phyloP scores from a whole-genome alignment of 2,329 filamentous ascomycete genomes.

The Botrytis deweyae region DNA sequence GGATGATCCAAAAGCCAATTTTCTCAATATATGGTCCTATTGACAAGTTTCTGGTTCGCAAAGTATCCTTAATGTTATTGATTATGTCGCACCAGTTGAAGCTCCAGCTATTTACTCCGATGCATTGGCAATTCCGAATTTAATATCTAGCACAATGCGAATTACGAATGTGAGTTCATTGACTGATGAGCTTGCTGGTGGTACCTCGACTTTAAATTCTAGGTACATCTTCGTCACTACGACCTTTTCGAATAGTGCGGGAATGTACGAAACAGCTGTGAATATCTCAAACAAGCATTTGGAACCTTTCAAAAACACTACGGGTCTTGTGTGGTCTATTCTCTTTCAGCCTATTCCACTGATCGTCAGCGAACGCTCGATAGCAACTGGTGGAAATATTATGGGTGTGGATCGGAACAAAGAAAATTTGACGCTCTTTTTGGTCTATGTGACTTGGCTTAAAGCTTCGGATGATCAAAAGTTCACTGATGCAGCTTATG shows the following conservation, averaged over 20 bases:
- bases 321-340: neutral
- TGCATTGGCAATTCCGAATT: slow-evolving; percentile 3
- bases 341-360: neutral
- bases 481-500: slow-evolving; percentile 9
- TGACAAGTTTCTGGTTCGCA: neutral
- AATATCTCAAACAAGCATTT: neutral
- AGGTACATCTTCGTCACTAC: neutral
- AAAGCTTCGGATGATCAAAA: slow-evolving; percentile 7
- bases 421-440: neutral
- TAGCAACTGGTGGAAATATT: neutral
- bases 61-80: neutral
- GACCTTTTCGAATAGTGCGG: slow-evolving; percentile 5
- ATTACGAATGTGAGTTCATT: slow-evolving; percentile 23
- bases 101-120: neutral
- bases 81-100: neutral
- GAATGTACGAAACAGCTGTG: neutral
- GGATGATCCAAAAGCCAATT: neutral
- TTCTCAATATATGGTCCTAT: neutral
- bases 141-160: slow-evolving; percentile 21
- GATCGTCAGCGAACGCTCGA: neutral
- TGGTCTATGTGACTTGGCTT: neutral
- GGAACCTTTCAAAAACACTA: neutral
- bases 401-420: neutral
- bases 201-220: neutral
- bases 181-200: neutral